Evolutionary conservation across 2,329 filamentous ascomycete species (phyloP).

Genomic region (Emergomyces orientalis): DNA sequence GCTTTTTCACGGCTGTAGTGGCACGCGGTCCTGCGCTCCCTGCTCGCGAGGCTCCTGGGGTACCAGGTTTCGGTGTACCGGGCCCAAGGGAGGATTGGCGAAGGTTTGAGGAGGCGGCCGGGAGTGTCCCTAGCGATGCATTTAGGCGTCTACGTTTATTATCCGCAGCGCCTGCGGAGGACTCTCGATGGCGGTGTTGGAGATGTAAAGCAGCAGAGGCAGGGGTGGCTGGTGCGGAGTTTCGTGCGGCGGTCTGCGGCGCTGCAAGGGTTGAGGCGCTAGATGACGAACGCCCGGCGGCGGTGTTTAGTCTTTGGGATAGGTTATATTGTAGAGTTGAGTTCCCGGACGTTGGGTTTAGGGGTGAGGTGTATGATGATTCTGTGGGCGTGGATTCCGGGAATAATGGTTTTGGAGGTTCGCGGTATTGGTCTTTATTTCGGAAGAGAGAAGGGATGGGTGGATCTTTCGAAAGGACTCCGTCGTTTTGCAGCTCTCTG

Average conservation of each 20-base stretch:
- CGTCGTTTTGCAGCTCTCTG: constrained; percentile 49
- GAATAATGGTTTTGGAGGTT: constrained; percentile 42
- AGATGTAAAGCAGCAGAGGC: constrained; percentile 31
- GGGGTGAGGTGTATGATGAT: constrained; percentile 36
- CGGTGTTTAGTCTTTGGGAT: constrained; percentile 39
- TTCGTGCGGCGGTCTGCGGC: constrained; percentile 30
- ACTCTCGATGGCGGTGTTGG: constrained; percentile 43
- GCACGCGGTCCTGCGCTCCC: constrained; percentile 49
- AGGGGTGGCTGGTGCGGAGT: constrained; percentile 39
- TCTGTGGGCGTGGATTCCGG: constrained; percentile 38
- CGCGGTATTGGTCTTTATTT: constrained; percentile 35
- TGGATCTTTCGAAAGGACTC: constrained; percentile 50
- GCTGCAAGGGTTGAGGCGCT: constrained; percentile 34
- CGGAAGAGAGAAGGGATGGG: constrained; percentile 49
- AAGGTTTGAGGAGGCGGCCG: constrained; percentile 45
- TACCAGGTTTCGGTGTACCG: constrained; percentile 54
- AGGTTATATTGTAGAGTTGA: constrained; percentile 44
- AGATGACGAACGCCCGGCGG: constrained; percentile 18
- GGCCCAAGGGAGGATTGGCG: constrained; percentile 54
- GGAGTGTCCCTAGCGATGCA: constrained; percentile 44
- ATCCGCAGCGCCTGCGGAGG: constrained; percentile 45
- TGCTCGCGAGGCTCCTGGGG: constrained; percentile 44
- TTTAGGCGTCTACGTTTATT: constrained; percentile 52
- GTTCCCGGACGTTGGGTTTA: constrained; percentile 49
- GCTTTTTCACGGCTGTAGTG: constrained; percentile 35